Evolutionary conservation across 179 eudicot species (phyloP), one percentile per base, ranked within the genome.

Genomic region (Drosera spatulata): DNA sequence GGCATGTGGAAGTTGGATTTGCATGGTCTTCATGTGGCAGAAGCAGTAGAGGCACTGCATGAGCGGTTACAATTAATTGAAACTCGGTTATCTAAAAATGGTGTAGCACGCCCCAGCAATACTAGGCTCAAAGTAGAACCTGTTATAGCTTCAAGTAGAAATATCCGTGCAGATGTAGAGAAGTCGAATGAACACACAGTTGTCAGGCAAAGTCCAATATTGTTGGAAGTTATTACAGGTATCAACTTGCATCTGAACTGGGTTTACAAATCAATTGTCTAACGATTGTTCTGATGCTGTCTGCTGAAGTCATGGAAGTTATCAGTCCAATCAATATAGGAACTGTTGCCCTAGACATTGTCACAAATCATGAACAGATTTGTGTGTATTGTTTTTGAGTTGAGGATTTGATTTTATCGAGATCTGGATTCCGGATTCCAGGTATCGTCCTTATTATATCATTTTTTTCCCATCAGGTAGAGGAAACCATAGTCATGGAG

Each of bases 181-280:
- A 80, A 67, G 52, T 62, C 61, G 22, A 65, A 72, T 66, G 76
- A 71, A 61, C 76, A 58, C 46, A 40, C 60, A 12, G 57, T 64
- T 13, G 62, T 70, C 13, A 72, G 72, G 75, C 87, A 67, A 62
- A 80, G 76, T 65, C 76, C 72, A 33, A 71, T 60, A 49, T 63
- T 63, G 54, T 77, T 91, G 76, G 84, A 88, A 77, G 89, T 91
- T 69, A 86, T 91, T 62, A 91, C 98, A 82, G 98, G 98, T 91
- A 85, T 33, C 1, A 3, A 22, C 33, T 22, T 22, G 33, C 33
- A 22, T 22, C 33, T 22, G 33, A 22, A 22, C 33, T 22, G 33
- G 33, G 33, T 22, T 22, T 22, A 22, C 33, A 1, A 22, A 22
- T 22, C 33, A 1, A 1, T 22, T 22, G 33, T 22, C 33, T 22